These are phyloP conservation scores for Noccaea bulbosa DNA, from an alignment of 345 rosid genomes.

Conservation along the genomic window DNA sequence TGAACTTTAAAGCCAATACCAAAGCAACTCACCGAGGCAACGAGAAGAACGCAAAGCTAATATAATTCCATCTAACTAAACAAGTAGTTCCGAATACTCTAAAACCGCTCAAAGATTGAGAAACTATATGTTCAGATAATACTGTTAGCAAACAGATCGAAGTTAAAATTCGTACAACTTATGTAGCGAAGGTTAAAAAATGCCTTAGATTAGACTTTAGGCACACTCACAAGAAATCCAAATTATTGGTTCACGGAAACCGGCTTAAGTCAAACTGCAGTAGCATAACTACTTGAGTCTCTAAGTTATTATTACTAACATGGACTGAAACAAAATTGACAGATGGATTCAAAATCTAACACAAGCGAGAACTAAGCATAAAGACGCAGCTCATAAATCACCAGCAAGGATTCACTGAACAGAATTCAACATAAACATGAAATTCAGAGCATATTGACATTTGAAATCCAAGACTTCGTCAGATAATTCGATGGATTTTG, in stretches of 20 bases:
- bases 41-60: conserved; percentile 1
- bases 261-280: conserved; percentile 17
- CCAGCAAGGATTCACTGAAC: background rate
- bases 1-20: background rate
- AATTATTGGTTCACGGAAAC: background rate
- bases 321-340: conserved; percentile 8
- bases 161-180: conserved; percentile 8
- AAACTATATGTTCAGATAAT: conserved; percentile 7
- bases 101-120: background rate
- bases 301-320: conserved; percentile 4
- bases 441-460: conserved; percentile 3
- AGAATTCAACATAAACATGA: conserved; percentile 3
- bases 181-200: background rate
- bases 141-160: conserved; percentile 24
- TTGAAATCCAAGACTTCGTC: conserved; percentile 1
- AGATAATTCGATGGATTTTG: conserved; percentile 11
- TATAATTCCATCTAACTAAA: background rate
- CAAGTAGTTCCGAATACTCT: conserved; percentile 11
- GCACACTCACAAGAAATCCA: conserved; percentile 7
- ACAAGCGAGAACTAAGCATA: conserved; percentile 19
- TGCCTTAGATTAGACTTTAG: background rate
- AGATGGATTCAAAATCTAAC: conserved; percentile 11
- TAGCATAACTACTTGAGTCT: conserved; percentile 20
- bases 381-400: conserved; percentile 21
- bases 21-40: conserved; percentile 17